phyloP scores from a whole-genome alignment of 2,329 filamentous ascomycete species.

The Alternaria dauci region DNA sequence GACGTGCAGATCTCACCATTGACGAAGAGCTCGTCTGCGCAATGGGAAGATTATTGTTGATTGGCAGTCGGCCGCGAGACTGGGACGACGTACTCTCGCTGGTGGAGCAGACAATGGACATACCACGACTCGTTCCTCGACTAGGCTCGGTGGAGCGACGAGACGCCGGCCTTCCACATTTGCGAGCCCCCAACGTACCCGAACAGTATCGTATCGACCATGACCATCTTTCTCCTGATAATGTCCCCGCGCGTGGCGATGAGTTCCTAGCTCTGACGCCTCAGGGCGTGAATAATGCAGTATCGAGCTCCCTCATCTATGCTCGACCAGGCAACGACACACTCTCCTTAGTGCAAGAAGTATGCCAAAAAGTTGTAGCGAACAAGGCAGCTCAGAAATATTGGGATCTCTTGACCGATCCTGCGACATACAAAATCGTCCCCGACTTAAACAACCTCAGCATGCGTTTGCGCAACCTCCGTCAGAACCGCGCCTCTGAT shows the following conservation, averaged over 20 bases:
- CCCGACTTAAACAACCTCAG: constrained; percentile 78
- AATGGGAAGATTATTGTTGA: constrained; percentile 81
- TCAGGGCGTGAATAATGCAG: constrained; percentile 30
- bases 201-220: constrained; percentile 38
- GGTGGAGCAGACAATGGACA: constrained; percentile 81
- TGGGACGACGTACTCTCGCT: constrained; percentile 77
- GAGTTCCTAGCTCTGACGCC: constrained; percentile 43
- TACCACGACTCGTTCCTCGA: constrained; percentile 65
- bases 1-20: constrained; percentile 70
- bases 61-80: constrained; percentile 67
- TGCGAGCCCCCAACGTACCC: constrained; percentile 50
- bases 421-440: constrained; percentile 63
- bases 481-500: constrained; percentile 70
- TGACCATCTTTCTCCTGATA: constrained; percentile 36
- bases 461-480: constrained; percentile 72
- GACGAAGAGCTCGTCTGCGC: constrained; percentile 81
- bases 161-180: constrained; percentile 32
- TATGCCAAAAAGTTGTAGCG: constrained; percentile 67
- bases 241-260: constrained; percentile 35
- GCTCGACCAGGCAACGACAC: constrained; percentile 62
- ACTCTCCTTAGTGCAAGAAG: constrained; percentile 74
- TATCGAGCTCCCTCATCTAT: constrained; percentile 50
- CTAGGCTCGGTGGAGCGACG: constrained; percentile 43
- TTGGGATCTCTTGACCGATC: constrained; percentile 74
- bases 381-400: constrained; percentile 74